phyloP scores from a whole-genome alignment of 768 basidiomycete genomes.

The Kwoniella shandongensis region DNA sequence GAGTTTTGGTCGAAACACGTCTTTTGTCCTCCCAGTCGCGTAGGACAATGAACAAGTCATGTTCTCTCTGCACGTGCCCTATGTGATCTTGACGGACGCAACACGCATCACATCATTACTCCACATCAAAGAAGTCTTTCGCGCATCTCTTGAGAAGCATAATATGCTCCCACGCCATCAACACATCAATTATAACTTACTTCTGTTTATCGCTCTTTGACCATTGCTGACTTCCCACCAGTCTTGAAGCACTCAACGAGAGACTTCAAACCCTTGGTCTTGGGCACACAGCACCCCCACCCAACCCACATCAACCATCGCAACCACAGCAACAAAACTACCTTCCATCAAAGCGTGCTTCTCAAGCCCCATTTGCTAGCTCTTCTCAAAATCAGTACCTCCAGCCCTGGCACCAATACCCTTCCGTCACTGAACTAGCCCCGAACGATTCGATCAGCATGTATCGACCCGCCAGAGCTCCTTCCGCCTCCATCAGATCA shows the following conservation, averaged over 20 bases:
- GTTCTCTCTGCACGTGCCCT: neutral
- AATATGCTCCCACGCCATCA: no score
- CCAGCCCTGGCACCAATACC: slow-evolving; percentile 11
- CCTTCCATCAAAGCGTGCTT: neutral
- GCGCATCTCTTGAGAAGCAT: no score
- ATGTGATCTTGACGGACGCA: neutral
- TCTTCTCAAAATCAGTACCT: slow-evolving; percentile 1
- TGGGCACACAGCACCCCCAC: slow-evolving; percentile 2
- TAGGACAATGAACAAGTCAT: slow-evolving; percentile 1
- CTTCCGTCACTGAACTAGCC: slow-evolving; percentile 25
- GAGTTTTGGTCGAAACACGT: slow-evolving; percentile 17
- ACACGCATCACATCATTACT: neutral
- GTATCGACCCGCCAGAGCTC: slow-evolving; percentile 35
- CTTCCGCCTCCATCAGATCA: slow-evolving; percentile 20
- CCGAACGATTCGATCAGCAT: slow-evolving; percentile 39
- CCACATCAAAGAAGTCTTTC: no score
- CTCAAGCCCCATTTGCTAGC: slow-evolving; percentile 6
- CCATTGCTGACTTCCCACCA: neutral
- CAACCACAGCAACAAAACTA: slow-evolving; percentile 5
- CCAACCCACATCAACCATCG: slow-evolving; percentile 12
- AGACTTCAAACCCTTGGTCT: slow-evolving; percentile 24
- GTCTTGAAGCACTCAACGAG: slow-evolving; percentile 22
- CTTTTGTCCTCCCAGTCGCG: neutral
- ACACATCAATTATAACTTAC: no score
- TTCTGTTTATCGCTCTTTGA: no score